A percentile compares a stretch with the other conserved stretches of the same genome.
phyloP scores from a whole-genome alignment of 78 protist species.

The Andalucia godoyi region DNA sequence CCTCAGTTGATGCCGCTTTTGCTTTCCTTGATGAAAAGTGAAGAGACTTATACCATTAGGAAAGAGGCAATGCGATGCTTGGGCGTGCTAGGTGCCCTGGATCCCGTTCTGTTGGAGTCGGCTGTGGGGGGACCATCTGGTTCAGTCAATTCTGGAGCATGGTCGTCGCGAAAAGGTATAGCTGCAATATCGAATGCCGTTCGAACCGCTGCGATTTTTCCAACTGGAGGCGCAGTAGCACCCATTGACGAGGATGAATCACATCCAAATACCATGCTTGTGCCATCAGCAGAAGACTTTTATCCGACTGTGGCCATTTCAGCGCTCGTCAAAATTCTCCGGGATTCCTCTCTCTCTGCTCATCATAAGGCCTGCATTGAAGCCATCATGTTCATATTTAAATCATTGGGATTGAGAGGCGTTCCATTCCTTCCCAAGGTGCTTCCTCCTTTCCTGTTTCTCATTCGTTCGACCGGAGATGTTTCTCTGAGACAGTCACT shows the following conservation, averaged over 20 bases:
- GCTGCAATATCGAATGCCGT: too few species aligned
- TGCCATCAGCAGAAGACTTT: conserved; percentile 67
- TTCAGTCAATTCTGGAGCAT: background rate
- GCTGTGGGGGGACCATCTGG: background rate
- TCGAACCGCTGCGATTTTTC: too few species aligned
- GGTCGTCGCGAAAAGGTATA: too few species aligned
- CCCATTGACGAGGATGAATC: too few species aligned
- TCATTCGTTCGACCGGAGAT: conserved; percentile 24
- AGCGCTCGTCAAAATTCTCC: conserved; percentile 64
- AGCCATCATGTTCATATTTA: conserved; percentile 64
- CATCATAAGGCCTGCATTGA: conserved; percentile 13
- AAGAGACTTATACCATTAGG: conserved; percentile 15
- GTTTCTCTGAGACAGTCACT: conserved; percentile 44
- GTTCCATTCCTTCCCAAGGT: conserved; percentile 67
- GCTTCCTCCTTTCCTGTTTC: conserved; percentile 51
- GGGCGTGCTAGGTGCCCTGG: conserved; percentile 95
- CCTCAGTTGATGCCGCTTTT: conserved; percentile 64
- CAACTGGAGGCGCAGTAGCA: background rate
- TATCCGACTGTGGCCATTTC: conserved; percentile 69
- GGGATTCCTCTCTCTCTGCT: conserved; percentile 54
- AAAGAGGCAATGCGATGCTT: conserved; percentile 64
- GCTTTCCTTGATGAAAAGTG: conserved; percentile 14
- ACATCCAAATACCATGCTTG: too few species aligned
- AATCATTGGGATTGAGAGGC: conserved; percentile 55
- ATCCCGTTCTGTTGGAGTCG: conserved; percentile 45